A percentile compares a stretch with the other conserved stretches of the same genome.
phyloP scores from a whole-genome alignment of 768 basidiomycete species.

The Cystofilobasidium ferigula region DNA sequence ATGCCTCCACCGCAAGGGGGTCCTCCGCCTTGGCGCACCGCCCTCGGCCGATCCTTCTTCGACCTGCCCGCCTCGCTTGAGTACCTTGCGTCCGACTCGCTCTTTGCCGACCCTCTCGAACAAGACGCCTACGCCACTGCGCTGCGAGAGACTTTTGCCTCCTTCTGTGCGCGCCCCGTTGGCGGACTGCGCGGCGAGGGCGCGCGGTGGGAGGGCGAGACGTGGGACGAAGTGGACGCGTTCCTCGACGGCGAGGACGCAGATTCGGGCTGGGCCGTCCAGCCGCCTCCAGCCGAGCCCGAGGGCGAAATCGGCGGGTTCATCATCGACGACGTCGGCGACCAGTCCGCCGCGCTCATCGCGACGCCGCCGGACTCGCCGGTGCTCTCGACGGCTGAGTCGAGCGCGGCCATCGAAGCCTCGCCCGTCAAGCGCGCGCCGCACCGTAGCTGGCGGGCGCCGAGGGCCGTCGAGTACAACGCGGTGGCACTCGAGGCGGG shows the following conservation, averaged over 20 bases:
- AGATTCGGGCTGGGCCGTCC: neutral
- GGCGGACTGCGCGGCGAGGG: neutral
- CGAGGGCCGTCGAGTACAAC: neutral
- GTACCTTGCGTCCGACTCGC: neutral
- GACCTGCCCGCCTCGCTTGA: neutral
- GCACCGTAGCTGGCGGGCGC: neutral
- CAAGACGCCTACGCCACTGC: neutral
- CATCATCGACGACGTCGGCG: constrained; percentile 11
- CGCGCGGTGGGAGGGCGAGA: neutral
- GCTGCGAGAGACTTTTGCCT: constrained; percentile 2
- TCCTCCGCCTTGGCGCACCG: constrained; percentile 3
- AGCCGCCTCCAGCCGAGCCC: neutral
- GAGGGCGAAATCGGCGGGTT: constrained; percentile 9
- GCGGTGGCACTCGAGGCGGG: neutral
- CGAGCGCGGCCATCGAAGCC: neutral
- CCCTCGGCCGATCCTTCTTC: constrained; percentile 20
- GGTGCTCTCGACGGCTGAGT: neutral
- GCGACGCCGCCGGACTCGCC: constrained; percentile 25
- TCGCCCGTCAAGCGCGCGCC: neutral
- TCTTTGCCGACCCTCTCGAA: neutral
- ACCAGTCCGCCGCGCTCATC: constrained; percentile 13
- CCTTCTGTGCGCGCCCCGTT: neutral
- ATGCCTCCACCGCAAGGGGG: too few relatives aligned
- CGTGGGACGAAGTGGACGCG: neutral
- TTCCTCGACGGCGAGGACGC: neutral